Conservation (phyloP, 352 stramenopile species). For the Pythium aristosporum region DNA sequence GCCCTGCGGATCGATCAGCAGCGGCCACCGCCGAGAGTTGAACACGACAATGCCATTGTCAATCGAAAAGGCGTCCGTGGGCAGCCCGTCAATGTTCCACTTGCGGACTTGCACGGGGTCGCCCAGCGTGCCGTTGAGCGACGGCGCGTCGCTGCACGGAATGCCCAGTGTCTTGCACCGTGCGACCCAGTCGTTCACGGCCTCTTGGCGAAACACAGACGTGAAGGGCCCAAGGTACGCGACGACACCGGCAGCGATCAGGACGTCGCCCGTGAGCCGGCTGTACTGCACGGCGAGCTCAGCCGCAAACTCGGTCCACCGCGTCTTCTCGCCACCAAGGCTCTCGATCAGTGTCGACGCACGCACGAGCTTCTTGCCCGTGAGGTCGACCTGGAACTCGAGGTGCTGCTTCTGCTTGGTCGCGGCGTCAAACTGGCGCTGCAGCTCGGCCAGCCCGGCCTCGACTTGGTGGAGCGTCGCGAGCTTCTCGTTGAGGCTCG, state of each 20-base stretch:
- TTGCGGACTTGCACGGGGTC: conserved; percentile 91
- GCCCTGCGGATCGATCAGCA: conserved; percentile 95
- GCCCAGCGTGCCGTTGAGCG: conserved; percentile 84
- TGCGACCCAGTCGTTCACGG: conserved; percentile 74
- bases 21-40: conserved; percentile 91
- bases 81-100: conserved; percentile 95
- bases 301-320: conserved; percentile 89
- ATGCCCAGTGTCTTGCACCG: conserved; percentile 79
- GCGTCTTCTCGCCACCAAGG: conserved; percentile 90
- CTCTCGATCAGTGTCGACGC: conserved; percentile 93
- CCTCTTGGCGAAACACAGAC: conserved; percentile 79
- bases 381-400: conserved; percentile 91
- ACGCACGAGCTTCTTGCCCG: conserved; percentile 91
- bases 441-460: conserved; percentile 83
- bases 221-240: conserved; percentile 94
- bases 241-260: conserved; percentile 91
- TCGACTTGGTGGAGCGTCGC: conserved; percentile 90
- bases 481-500: conserved; percentile 90
- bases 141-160: conserved; percentile 84
- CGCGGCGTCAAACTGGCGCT: conserved; percentile 86
- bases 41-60: conserved; percentile 96
- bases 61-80: conserved; percentile 92
- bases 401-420: conserved; percentile 92
- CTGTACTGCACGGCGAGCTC: conserved; percentile 85
- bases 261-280: conserved; percentile 89